Evolutionary conservation across 2,329 filamentous ascomycete genomes (phyloP), one percentile per base, ranked within the genome.

Genomic region (Colletotrichum tabaci): DNA sequence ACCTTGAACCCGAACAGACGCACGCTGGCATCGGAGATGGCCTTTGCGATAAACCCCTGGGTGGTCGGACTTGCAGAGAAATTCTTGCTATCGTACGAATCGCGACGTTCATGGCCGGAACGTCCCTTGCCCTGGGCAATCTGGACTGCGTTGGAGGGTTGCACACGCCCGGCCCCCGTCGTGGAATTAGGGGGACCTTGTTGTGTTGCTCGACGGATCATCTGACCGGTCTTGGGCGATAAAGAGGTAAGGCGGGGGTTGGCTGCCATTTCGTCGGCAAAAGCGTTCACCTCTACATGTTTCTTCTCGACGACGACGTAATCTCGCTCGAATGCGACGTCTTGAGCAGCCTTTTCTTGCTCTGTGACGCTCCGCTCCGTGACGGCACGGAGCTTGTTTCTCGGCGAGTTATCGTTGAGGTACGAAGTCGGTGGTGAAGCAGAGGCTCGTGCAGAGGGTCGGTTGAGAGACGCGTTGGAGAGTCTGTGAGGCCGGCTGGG

Each of bases 271-370:
- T 98, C 96, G 81, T 99, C 96, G 26, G 96, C 96, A 77, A 99
- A 93, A 3, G 96, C 96, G 80, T 99, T 98, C 61, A 99, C 96
- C 81, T 98, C 96, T 13, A 99, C 95, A 23, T 95, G 93, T 74
- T 93, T 91, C 84, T 98, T 98, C 84, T 99, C 96, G 15, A 99
- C 94, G 35, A 98, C 87, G 23, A 99, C 96, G 77, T 98, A 99
- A 75, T 98, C 96, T 74, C 96, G 91, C 79, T 98, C 95, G 76
- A 97, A 93, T 1, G 93, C 93, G 60, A 97, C 91, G 74, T 98
- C 96, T 77, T 97, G 94, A 3, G 94, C 94, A 4, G 92, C 93
- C 78, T 86, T 89, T 77, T 93, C 91, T 71, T 91, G 90, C 74
- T 93, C 92, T 67, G 88, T 86, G n/a, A 81, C 80, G 49, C 74